Evolutionary conservation across 2,329 filamentous ascomycete genomes (phyloP), one percentile per base, ranked within the genome.

Genomic region (Colletotrichum trifolii): DNA sequence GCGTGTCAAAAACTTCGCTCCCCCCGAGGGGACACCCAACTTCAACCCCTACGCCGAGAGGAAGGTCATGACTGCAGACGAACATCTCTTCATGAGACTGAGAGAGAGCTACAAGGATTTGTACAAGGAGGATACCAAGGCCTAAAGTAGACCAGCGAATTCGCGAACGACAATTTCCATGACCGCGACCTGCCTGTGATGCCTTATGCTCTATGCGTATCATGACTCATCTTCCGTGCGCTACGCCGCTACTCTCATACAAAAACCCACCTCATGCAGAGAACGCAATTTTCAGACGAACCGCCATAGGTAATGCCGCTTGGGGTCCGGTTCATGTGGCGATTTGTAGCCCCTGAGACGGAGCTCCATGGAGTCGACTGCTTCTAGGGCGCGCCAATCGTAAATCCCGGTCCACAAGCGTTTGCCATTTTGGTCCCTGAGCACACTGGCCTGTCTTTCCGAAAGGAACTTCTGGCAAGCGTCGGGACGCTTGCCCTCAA

Each of bases 21-120:
- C 75, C 45, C 70, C 72, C 0, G 73, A 71, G 17, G 74, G 71
- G 33, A 67, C 70, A 9, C 64, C 71, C 0, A 74, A 77, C 46
- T 72, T 71, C 42, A 85, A 85, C 56, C 83, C 82, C 2, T 82
- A 84, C 70, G 81, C 81, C 1, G 81, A 83, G 69, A 81, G 81
- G 54, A 85, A 83, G 73, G 83, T 87, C 2, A 75, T 91, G 73
- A 91, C 88, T 1, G 88, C 89, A 2, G 81, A 85, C 69, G 86
- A 90, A 73, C 89, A 91, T 74, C 73, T 91, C 61, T 80, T 84
- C 68, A 87, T 87, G 81, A 80, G 88, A 59, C 75, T 91, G 56
- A 83, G 79, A 66, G 87, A 83, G 17, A 89, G 82, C 8, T 91
- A 91, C 72, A 72, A 83, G 8, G 78, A 82, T 25, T 66, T 89